Base-by-base conservation (phyloP, 208 protist species). In the Leishmania lainsoni region DNA sequence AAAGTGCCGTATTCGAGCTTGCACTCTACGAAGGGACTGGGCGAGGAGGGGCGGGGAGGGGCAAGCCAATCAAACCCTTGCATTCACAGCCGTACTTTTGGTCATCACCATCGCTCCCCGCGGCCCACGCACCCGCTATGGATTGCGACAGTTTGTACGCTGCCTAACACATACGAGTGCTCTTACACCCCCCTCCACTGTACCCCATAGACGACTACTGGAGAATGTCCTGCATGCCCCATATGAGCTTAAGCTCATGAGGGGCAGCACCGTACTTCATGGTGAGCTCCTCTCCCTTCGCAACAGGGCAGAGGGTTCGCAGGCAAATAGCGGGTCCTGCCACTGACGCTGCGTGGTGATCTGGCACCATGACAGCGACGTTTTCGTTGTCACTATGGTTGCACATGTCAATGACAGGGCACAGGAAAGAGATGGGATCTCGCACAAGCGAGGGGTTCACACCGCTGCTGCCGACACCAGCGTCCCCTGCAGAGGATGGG, bases 351-450 rank as follows among this genome's bases (percentile, higher is more conserved):
- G 76, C 63, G 39, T 84, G 49, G 58, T 75, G 51, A 66, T 86
- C 87, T 16, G 89, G 89, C 49, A 95, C 93, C 91, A 96, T 94
- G 42, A 96, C 86, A 4, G 93, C 93, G n/a, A 96, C 93, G 78
- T 96, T 96, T 78, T 96, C 93, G 20, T 82, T 71, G 17, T 84
- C 85, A 75, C 91, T 92, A 83, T 96, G 93, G 78, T 96, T 96
- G 85, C 91, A 95, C 91, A 96, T 94, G 80, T 96, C 93, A 66
- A 96, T 93, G 39, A 96, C 79, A 6, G 93, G 93, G 77, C 93
- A 96, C 45, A 96, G 72, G 78, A 96, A 95, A 6, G 89, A 87
- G 63, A 96, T 90, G 52, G 93, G 91, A 49, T 96, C 89, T 56
- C 81, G 80, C 63, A 94, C 88, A 42, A 96, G 81, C 6, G 76